Evolutionary conservation across 176 grass and related monocot species (phyloP), one percentile per base, ranked within the genome.

Genomic region (Phoenix roebelenii): DNA sequence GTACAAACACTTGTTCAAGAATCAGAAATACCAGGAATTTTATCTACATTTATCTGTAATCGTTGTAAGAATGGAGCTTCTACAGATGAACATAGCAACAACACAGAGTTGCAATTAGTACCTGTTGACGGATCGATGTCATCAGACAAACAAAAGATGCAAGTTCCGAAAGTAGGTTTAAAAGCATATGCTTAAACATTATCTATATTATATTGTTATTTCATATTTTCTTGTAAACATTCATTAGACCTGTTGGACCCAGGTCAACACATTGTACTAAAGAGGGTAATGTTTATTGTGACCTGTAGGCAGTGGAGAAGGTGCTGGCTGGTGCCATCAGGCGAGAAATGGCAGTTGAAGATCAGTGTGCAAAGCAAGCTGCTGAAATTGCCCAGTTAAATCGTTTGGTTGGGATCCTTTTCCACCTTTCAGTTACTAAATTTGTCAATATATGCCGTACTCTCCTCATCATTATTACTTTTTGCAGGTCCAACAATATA

Each of bases 261-360:
- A 44, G 10, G 35, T 44, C 2, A 44, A 44, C 10, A 44, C 10
- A 44, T 44, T 44, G 35, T 44, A 12, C 35, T 44, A 44, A 44
- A 44, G 35, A 44, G 9, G 10, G 35, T 2, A 44, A 44, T 0
- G 12, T 44, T 44, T 44, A 44, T 44, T 44, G 35, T 44, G 35
- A 14, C 10, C 19, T 70, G 39, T 68, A 98, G 93, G 93, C 84
- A 70, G 87, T 98, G 56, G 79, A 98, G 73, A 92, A 98, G 49
- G 79, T 98, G 49, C 66, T 98, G 65, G 73, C 84, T 70, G 93
- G 87, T 76, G 77, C 93, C 20, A 89, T 98, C 64, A 85, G 93
- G 79, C 84, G 87, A 76, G 93, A 98, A 67, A 98, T 85, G 87
- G 93, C 88, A 58, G 73, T 85, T 10, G 87, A 98, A 74, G 79